Conservation (phyloP, 257 asterid species). For the Orobanche coerulescens region DNA sequence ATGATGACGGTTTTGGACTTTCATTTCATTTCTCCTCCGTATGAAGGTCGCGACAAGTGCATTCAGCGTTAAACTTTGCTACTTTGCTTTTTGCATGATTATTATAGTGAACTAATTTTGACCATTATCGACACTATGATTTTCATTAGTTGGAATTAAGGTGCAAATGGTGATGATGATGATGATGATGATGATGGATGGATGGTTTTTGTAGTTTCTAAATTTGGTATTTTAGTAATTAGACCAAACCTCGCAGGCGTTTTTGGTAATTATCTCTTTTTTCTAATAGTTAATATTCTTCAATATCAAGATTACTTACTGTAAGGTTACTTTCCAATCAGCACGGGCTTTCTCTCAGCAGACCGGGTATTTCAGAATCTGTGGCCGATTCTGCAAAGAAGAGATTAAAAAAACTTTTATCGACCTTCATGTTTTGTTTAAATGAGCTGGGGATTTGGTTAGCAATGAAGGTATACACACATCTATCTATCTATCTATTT, state of each 20-base stretch:
- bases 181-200: no score
- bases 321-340: constrained; percentile 25
- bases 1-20: no score
- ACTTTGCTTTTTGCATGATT: no score
- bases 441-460: constrained; percentile 66
- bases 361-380: constrained; percentile 25
- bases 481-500: no score
- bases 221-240: no score
- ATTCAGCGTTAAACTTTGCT: no score
- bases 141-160: no score
- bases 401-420: constrained; percentile 32
- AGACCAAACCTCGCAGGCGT: not conserved
- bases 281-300: not conserved
- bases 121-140: no score
- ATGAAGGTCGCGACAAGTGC: no score
- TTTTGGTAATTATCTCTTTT: not conserved
- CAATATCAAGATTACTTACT: constrained; percentile 18
- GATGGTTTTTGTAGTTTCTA: not conserved
- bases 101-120: no score
- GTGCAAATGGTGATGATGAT: no score
- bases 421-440: constrained; percentile 48
- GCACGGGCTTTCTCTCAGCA: constrained; percentile 32
- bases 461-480: constrained; percentile 67
- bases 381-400: constrained; percentile 34
- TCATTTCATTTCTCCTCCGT: no score